Evolutionary conservation across 1,284 basidiomycete genomes (phyloP), one percentile per base, ranked within the genome.

Genomic region (Cryptococcus maquisensis): DNA sequence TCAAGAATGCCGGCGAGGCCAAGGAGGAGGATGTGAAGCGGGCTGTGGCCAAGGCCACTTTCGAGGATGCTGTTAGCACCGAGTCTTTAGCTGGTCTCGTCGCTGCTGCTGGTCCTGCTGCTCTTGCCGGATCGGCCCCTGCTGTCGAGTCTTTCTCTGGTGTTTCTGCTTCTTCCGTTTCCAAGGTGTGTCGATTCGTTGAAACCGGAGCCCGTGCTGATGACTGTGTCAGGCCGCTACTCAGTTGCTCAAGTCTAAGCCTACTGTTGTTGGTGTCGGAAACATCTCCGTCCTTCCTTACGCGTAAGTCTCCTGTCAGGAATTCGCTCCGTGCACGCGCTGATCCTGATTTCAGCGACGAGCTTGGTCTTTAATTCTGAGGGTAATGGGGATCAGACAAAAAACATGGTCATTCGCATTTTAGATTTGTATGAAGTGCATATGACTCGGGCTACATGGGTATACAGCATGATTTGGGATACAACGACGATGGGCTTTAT

Each of bases 21-120:
- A 84, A 81, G 62, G 81, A 80, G 24, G 88, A 92, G 60, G 85
- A 86, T 37, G 76, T 94, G 60, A 85, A 86, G 79, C 81, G 82
- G 62, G 92, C 93, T 13, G 77, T 91, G 52, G 85, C 87, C 20
- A 90, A 90, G 76, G 90, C 92, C 61, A 90, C 88, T 75, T 93
- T 95, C 70, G 77, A 81, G 50, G 83, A 86, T 66, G 92, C 91
- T 4, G 79, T 78, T 56, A 79, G 81, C 49, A 65, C 83, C 26
- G 93, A 96, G 64, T 80, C 78, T 49, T 79, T 86, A 57, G 83
- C 86, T n/a, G 86, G 86, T n/a, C 66, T 88, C 24, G 72, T 86
- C 26, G 79, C 81, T 44, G 74, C 80, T 43, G 74, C 88, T 57
- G 86, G 52, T 43, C 59, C 61, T 26, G 58, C 54, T 53, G 58